Base-by-base conservation (phyloP, 352 stramenopile species). In the Pythium apleroticum region DNA sequence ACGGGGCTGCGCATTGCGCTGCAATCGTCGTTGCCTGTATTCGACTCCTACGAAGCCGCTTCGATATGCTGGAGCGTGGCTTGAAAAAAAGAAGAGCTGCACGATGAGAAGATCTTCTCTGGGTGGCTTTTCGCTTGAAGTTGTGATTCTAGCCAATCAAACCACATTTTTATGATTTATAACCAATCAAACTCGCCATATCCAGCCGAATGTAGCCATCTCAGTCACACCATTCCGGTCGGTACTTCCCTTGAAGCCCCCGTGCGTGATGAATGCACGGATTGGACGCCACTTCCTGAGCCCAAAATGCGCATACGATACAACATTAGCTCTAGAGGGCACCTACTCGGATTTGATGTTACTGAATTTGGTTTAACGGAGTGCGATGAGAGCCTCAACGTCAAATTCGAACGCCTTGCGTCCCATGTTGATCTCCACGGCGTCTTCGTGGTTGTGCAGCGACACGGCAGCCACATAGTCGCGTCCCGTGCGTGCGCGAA, bases 341-440 rank as follows among this genome's bases (percentile, higher is more conserved):
- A n/a, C n/a, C n/a, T n/a, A n/a, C n/a, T n/a, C n/a, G n/a, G n/a
- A 33, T 33, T 33, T 9, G 30, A 33, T 33, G 30, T 33, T 9
- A 33, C 30, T 33, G 30, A 9, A 33, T 33, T 33, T 5, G 5
- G 30, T 9, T 33, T 33, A 5, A 9, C 10, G 5, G 30, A 33
- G 30, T 5, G 37, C 37, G 22, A 69, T 9, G 55, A 55, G 60
- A 33, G 33, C 33, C 46, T 81, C 72, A 20, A 82, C 55, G 24
- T 76, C 72, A 45, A 78, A 82, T n/a, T 27, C 50, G 35, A 82
- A 82, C 25, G 72, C 27, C 7, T 46, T 59, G n/a, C 57, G 49
- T 20, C 72, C 72, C 31, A 71, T 63, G 35, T 82, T 82, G 55
- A 82, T 63, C 46, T 70, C 58, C 19, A 59, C 72, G 27, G 50